phyloP scores from a whole-genome alignment of 495 filamentous ascomycete genomes.

The Penicillium silybi region DNA sequence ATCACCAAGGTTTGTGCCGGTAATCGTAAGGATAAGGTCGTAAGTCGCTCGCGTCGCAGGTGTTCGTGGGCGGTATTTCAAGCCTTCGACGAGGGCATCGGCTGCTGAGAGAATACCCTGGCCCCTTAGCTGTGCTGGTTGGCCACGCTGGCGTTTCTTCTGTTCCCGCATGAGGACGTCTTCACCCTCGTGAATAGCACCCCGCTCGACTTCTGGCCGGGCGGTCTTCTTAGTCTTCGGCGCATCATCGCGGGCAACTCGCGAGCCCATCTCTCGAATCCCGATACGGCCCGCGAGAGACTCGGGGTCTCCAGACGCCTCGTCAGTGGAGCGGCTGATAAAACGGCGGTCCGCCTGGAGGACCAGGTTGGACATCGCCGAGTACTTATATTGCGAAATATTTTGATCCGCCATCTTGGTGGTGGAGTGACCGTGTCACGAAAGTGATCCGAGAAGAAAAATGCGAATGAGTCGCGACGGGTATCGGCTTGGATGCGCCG shows the following conservation, averaged over 20 bases:
- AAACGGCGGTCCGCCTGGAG: conserved; percentile 98
- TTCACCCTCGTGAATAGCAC: conserved; percentile 75
- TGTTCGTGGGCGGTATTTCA: conserved; percentile 84
- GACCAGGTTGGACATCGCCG: conserved; percentile 99
- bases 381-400: conserved; percentile 98
- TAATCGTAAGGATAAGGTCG: conserved; percentile 88
- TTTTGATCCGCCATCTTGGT: conserved; percentile 83
- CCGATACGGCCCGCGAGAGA: conserved; percentile 91
- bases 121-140: conserved; percentile 66
- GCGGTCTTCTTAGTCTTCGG: conserved; percentile 70
- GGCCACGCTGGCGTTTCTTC: conserved; percentile 76
- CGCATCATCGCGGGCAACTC: conserved; percentile 71
- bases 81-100: conserved; percentile 81
- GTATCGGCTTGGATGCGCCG: conserved; percentile 30
- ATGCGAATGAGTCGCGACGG: conserved; percentile 31
- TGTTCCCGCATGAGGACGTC: conserved; percentile 85
- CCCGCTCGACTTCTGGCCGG: conserved; percentile 68
- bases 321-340: conserved; percentile 84
- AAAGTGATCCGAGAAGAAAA: conserved; percentile 17
- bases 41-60: conserved; percentile 92
- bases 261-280: conserved; percentile 89
- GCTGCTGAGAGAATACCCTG: conserved; percentile 79
- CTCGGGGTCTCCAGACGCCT: conserved; percentile 95
- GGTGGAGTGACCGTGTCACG: conserved; percentile 8
- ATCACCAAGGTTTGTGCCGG: conserved; percentile 84